phyloP scores from a whole-genome alignment of 2,329 filamentous ascomycete genomes.

The Tolypocladium ovalisporum region DNA sequence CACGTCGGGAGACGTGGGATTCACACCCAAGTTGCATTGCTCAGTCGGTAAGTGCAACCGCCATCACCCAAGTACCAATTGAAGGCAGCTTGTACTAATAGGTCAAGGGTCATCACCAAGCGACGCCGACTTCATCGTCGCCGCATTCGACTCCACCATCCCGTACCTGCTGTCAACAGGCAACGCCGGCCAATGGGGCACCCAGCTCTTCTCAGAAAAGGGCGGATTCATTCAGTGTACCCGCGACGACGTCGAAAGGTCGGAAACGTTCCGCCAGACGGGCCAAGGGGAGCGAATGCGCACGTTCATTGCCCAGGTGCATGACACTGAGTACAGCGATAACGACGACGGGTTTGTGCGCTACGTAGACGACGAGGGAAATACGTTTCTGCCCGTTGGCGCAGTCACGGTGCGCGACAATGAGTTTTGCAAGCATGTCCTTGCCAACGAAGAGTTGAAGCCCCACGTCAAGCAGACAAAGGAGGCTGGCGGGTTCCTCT shows the following conservation, averaged over 20 bases:
- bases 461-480: neutral
- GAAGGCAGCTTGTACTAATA: neutral
- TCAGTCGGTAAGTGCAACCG: neutral
- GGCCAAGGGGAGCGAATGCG: conserved; percentile 11
- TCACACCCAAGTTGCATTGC: neutral
- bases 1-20: neutral
- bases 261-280: conserved; percentile 11
- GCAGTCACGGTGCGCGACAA: neutral
- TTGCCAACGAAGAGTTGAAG: neutral
- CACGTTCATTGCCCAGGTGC: conserved; percentile 16
- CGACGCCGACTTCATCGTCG: conserved; percentile 17
- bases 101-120: too few relatives aligned
- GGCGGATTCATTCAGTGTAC: conserved; percentile 11
- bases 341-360: neutral
- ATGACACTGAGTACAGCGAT: conserved; percentile 6
- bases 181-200: conserved; percentile 17
- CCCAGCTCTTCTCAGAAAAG: conserved; percentile 12
- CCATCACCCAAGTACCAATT: neutral
- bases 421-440: neutral
- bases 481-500: neutral
- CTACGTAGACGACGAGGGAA: neutral
- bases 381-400: neutral
- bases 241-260: conserved; percentile 10
- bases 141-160: conserved; percentile 18
- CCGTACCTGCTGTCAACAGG: conserved; percentile 15